Percentiles rank a stretch among this genome's conserved stretches.
Conservation (phyloP, 2,329 filamentous ascomycete species). For the Scytalidium lignicola region DNA sequence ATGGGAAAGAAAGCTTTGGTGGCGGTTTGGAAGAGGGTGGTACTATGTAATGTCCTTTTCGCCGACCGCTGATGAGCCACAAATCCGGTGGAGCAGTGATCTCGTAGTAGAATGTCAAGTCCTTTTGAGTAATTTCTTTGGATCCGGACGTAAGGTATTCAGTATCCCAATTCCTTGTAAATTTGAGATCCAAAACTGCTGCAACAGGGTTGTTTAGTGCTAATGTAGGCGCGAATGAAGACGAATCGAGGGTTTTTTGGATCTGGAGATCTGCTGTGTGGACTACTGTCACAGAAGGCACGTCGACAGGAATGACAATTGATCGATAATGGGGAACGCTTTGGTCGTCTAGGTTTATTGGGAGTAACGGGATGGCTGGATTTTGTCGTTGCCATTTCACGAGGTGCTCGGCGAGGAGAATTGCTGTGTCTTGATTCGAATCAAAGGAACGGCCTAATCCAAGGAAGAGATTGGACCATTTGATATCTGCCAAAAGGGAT, state of each 20-base stretch:
- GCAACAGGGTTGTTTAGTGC: conserved; percentile 58
- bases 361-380: conserved; percentile 17
- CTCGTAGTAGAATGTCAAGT: conserved; percentile 78
- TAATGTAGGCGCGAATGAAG: conserved; percentile 28
- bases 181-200: conserved; percentile 56
- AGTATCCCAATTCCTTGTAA: conserved; percentile 60
- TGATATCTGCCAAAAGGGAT: conserved; percentile 37
- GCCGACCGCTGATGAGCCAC: conserved; percentile 81
- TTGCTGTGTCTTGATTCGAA: conserved; percentile 20
- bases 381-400: conserved; percentile 20
- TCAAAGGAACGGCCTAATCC: conserved; percentile 38
- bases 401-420: conserved; percentile 18
- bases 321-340: conserved; percentile 44
- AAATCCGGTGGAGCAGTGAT: conserved; percentile 66
- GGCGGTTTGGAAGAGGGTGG: conserved; percentile 38
- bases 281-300: conserved; percentile 77
- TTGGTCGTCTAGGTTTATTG: conserved; percentile 16
- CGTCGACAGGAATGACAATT: conserved; percentile 84
- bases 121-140: conserved; percentile 28
- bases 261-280: conserved; percentile 65
- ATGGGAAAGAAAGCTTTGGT: conserved; percentile 47
- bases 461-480: conserved; percentile 45
- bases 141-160: conserved; percentile 11
- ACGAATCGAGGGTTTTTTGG: conserved; percentile 37
- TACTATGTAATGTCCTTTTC: conserved; percentile 72